Percentiles rank a stretch among this genome's conserved stretches.
Conservation (phyloP, 1,284 basidiomycete genomes). For the Fomitopsis betulina region DNA sequence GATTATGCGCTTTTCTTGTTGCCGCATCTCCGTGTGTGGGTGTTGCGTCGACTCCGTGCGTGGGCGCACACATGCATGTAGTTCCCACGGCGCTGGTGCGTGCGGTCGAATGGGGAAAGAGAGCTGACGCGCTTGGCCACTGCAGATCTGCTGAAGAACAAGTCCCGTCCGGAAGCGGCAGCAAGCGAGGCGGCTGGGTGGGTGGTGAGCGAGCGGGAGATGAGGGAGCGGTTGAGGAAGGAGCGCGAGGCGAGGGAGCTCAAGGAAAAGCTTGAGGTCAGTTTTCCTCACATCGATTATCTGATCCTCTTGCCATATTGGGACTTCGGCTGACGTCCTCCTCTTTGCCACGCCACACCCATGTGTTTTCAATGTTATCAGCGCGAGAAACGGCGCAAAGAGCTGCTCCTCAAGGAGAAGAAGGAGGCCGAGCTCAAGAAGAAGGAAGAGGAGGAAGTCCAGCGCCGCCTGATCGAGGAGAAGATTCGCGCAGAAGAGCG, state of each 20-base stretch:
- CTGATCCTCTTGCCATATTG: slow-evolving; percentile 9
- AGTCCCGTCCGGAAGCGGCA: slow-evolving; percentile 70
- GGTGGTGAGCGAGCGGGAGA: slow-evolving; percentile 68
- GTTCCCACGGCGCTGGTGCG: slow-evolving; percentile 16
- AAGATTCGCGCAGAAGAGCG: slow-evolving; percentile 31
- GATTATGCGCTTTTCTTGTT: slow-evolving; percentile 7
- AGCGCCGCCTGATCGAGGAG: slow-evolving; percentile 37
- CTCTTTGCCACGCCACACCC: slow-evolving; percentile 3
- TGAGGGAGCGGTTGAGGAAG: slow-evolving; percentile 62
- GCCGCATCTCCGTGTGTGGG: not conserved
- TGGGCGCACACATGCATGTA: slow-evolving; percentile 3
- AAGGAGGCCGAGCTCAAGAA: slow-evolving; percentile 35
- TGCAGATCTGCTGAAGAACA: slow-evolving; percentile 74
- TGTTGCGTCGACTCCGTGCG: slow-evolving; percentile 1
- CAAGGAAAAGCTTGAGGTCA: slow-evolving; percentile 58
- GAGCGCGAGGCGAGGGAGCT: slow-evolving; percentile 67
- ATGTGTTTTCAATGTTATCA: slow-evolving; percentile 19
- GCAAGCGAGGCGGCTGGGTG: slow-evolving; percentile 60
- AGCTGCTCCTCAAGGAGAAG: slow-evolving; percentile 36
- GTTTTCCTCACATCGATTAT: slow-evolving; percentile 27
- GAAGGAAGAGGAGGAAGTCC: slow-evolving; percentile 27
- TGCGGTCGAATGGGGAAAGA: slow-evolving; percentile 12
- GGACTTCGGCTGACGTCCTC: not conserved
- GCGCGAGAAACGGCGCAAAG: slow-evolving; percentile 58
- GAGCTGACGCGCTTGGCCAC: slow-evolving; percentile 19